Percentiles rank a stretch among this genome's conserved stretches.
These are phyloP conservation scores for Mycena albidolilacea DNA, from an alignment of 768 basidiomycete species.

Conservation along the genomic window DNA sequence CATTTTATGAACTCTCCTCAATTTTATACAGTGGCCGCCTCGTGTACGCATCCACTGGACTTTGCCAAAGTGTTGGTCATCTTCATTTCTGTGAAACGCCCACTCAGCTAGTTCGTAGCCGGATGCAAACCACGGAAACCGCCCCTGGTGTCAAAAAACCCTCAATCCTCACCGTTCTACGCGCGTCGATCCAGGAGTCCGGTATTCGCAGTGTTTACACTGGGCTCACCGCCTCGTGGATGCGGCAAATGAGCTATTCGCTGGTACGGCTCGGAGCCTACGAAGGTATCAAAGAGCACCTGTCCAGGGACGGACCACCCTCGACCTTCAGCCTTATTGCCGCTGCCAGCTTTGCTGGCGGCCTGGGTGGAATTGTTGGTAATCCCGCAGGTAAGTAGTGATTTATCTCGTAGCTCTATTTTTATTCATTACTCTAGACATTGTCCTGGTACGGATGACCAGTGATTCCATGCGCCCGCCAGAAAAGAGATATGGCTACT, in stretches of 20 bases:
- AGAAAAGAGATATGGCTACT: conserved; percentile 82
- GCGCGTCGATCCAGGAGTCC: conserved; percentile 72
- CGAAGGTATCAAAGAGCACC: conserved; percentile 77
- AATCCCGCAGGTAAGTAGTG: conserved; percentile 79
- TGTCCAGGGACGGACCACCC: conserved; percentile 67
- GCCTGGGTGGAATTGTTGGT: conserved; percentile 86
- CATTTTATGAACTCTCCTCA: conserved; percentile 22
- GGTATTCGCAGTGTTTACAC: conserved; percentile 85
- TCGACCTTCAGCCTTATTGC: conserved; percentile 69
- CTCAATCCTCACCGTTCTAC: conserved; percentile 77
- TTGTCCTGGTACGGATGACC: conserved; percentile 89
- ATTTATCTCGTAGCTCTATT: conserved; percentile 17
- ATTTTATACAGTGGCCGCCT: conserved; percentile 76
- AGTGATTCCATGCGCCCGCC: conserved; percentile 85
- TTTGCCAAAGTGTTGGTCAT: conserved; percentile 84
- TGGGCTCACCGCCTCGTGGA: conserved; percentile 85
- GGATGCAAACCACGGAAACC: conserved; percentile 82
- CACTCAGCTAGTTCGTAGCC: conserved; percentile 56
- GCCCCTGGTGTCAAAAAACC: conserved; percentile 64
- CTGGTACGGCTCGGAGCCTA: conserved; percentile 88
- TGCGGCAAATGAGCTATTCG: conserved; percentile 94
- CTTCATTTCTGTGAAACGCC: conserved; percentile 5
- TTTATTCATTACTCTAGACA: conserved; percentile 59
- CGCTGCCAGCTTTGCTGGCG: conserved; percentile 82
- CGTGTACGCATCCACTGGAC: conserved; percentile 87